These are phyloP conservation scores for Blastomyces percursus DNA, from an alignment of 2,329 filamentous ascomycete species.

Conservation along the genomic window DNA sequence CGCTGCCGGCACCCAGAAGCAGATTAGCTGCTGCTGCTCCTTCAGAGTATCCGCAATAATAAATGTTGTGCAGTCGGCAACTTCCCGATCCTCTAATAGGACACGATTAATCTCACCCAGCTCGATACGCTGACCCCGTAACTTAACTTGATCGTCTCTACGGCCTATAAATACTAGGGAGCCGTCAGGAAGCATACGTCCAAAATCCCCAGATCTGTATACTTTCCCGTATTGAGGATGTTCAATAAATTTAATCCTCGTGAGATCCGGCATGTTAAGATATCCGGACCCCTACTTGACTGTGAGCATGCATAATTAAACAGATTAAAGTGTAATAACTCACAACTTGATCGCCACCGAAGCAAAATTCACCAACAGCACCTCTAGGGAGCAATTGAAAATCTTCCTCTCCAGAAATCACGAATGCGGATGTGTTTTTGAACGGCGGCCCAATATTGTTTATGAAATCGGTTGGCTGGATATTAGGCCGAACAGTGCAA, in stretches of 20 bases:
- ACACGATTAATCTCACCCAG: slow-evolving; percentile 61
- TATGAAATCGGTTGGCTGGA: slow-evolving; percentile 48
- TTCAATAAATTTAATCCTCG: slow-evolving; percentile 54
- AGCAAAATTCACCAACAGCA: slow-evolving; percentile 71
- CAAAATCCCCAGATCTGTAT: slow-evolving; percentile 74
- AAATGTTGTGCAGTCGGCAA: slow-evolving; percentile 55
- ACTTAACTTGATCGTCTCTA: slow-evolving; percentile 68
- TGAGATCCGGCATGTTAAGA: slow-evolving; percentile 53
- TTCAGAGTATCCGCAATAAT: slow-evolving; percentile 38
- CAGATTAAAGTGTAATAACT: slow-evolving; percentile 9
- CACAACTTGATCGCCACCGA: slow-evolving; percentile 73
- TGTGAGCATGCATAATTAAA: slow-evolving; percentile 12
- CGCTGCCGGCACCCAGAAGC: slow-evolving; percentile 53
- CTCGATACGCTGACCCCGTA: slow-evolving; percentile 71
- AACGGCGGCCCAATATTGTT: slow-evolving; percentile 69
- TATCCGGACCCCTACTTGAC: slow-evolving; percentile 50
- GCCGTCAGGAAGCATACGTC: slow-evolving; percentile 65
- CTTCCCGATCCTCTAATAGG: slow-evolving; percentile 42
- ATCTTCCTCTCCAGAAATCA: slow-evolving; percentile 39
- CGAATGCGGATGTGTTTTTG: slow-evolving; percentile 62
- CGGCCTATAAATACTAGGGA: slow-evolving; percentile 63
- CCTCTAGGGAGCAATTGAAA: slow-evolving; percentile 54
- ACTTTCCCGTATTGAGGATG: slow-evolving; percentile 60
- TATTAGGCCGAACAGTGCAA: slow-evolving; percentile 58
- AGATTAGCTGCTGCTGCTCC: slow-evolving; percentile 46